phyloP scores from a whole-genome alignment of 1,284 basidiomycete genomes.

The Tilletia caries region DNA sequence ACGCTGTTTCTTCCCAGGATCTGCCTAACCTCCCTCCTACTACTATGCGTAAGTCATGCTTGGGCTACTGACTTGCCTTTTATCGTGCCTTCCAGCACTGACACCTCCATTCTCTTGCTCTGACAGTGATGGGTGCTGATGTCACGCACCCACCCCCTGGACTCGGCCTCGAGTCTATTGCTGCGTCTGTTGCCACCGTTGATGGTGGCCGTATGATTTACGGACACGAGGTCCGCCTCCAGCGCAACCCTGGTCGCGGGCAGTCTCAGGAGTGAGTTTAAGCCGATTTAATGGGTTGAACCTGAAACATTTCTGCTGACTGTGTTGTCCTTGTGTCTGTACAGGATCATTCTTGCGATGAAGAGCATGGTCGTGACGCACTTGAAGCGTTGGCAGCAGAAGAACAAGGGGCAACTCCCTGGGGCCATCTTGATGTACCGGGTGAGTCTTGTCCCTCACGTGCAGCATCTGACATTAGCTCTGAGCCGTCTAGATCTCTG shows the following conservation, averaged over 20 bases:
- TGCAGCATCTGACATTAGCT: constrained; percentile 32
- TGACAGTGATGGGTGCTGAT: constrained; percentile 55
- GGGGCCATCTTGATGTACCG: constrained; percentile 49
- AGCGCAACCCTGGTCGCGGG: constrained; percentile 53
- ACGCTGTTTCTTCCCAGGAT: constrained; percentile 37
- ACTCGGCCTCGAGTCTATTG: constrained; percentile 57
- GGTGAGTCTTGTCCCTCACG: constrained; percentile 30
- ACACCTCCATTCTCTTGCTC: too few relatives aligned
- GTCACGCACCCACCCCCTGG: constrained; percentile 52
- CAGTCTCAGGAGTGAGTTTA: constrained; percentile 49
- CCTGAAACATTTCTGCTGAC: too few relatives aligned
- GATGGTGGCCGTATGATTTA: constrained; percentile 50
- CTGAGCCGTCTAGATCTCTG: constrained; percentile 32
- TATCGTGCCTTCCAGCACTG: too few relatives aligned
- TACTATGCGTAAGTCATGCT: constrained; percentile 53
- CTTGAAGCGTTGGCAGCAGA: constrained; percentile 28
- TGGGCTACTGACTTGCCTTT: constrained; percentile 38
- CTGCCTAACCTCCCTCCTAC: constrained; percentile 40
- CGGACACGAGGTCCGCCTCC: constrained; percentile 51
- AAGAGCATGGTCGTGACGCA: constrained; percentile 29
- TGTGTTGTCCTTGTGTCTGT: constrained; percentile 38
- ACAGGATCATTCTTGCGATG: constrained; percentile 34
- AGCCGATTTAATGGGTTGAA: too few relatives aligned
- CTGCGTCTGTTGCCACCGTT: constrained; percentile 56
- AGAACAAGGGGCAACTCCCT: constrained; percentile 24